Conservation (phyloP, 768 basidiomycete genomes). For the Pisolithus microcarpus region DNA sequence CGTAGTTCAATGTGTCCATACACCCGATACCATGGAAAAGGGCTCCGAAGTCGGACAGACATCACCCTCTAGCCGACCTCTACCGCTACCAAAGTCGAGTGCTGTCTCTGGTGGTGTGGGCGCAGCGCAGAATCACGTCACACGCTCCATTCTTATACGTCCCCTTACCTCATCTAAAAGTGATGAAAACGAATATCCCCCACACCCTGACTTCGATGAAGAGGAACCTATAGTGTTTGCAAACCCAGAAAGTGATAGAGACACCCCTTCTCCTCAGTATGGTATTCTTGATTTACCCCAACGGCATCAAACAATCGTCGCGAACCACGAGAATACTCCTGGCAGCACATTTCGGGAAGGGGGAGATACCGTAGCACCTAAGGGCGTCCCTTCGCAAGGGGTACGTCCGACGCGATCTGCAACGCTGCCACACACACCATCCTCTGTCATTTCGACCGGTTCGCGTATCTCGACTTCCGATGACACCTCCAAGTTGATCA, state of each 20-base stretch:
- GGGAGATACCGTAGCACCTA: slow-evolving; percentile 2
- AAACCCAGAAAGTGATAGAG: slow-evolving; percentile 17
- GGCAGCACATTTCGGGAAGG: not conserved
- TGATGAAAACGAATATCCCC: slow-evolving; percentile 15
- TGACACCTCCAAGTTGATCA: not conserved
- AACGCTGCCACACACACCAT: slow-evolving; percentile 20
- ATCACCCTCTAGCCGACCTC: slow-evolving; percentile 22
- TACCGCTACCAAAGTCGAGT: slow-evolving; percentile 20
- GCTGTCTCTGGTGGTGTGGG: not conserved
- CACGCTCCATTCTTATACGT: slow-evolving; percentile 11
- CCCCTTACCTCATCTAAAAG: slow-evolving; percentile 10
- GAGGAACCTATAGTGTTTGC: slow-evolving; percentile 23
- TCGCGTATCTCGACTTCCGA: slow-evolving; percentile 1
- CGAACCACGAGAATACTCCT: slow-evolving; percentile 8
- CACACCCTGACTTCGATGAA: slow-evolving; percentile 20
- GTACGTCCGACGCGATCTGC: slow-evolving; percentile 11
- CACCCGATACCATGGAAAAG: not conserved
- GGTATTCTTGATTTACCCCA: slow-evolving; percentile 39
- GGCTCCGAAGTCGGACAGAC: not conserved
- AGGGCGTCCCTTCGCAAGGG: slow-evolving; percentile 2
- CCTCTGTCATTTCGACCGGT: not conserved
- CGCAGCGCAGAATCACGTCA: slow-evolving; percentile 1
- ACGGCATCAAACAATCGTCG: slow-evolving; percentile 22
- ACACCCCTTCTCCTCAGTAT: slow-evolving; percentile 30
- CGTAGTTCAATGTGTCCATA: not conserved